A percentile compares a stretch with the other conserved stretches of the same genome.
Conservation (phyloP, 2,329 filamentous ascomycete species). For the Colletotrichum karsti region DNA sequence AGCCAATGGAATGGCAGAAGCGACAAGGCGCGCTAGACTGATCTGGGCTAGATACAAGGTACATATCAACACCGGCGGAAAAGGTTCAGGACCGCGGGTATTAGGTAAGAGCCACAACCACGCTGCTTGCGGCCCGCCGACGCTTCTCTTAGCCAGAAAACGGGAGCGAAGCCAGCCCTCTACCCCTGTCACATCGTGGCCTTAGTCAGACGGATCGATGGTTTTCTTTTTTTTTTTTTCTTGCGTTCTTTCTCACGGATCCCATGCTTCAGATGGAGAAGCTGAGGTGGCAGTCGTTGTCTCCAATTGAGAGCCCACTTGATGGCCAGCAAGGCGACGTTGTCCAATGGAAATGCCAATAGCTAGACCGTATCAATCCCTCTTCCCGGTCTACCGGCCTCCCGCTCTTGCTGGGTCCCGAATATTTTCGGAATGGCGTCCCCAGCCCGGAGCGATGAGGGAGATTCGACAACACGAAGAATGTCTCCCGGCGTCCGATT, state of each 20-base stretch:
- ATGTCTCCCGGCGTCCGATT: background rate
- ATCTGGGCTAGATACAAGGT: background rate
- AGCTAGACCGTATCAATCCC: constrained; percentile 7
- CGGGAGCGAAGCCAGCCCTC: constrained; percentile 4
- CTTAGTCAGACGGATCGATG: constrained; percentile 22
- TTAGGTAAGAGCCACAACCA: background rate
- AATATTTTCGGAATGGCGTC: constrained; percentile 5
- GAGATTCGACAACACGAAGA: background rate
- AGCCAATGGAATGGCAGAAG: background rate
- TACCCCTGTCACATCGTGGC: background rate
- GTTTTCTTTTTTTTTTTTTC: background rate
- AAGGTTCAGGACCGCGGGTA: background rate
- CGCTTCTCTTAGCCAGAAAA: constrained; percentile 25
- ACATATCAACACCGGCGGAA: background rate
- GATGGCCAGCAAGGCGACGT: background rate
- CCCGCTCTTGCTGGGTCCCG: constrained; percentile 19
- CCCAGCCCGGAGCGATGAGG: background rate
- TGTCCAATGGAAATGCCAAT: constrained; percentile 6
- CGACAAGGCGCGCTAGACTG: background rate
- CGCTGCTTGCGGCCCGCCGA: constrained; percentile 22
- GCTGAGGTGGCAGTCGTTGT: constrained; percentile 20
- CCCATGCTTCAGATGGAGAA: constrained; percentile 22
- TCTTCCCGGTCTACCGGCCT: constrained; percentile 26
- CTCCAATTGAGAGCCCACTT: background rate
- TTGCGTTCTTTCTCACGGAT: constrained; percentile 9